phyloP scores from a whole-genome alignment of 2,329 filamentous ascomycete genomes.

The Bisporella sp. region DNA sequence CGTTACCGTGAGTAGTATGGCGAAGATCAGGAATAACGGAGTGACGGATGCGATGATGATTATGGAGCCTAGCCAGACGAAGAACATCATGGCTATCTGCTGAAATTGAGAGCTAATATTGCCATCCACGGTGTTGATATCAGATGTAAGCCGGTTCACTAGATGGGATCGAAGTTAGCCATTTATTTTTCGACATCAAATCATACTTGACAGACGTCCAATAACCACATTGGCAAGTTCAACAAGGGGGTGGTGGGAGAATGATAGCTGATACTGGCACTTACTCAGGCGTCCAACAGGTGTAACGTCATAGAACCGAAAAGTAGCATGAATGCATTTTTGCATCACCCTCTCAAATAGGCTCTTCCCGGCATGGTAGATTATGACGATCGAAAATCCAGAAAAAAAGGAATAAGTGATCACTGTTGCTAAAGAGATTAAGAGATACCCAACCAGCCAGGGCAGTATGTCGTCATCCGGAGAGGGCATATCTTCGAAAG shows the following conservation, averaged over 20 bases:
- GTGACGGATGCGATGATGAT: slow-evolving; percentile 75
- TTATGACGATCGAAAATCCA: slow-evolving; percentile 65
- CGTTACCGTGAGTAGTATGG: slow-evolving; percentile 55
- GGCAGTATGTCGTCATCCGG: slow-evolving; percentile 61
- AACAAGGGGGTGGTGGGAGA: too few species aligned
- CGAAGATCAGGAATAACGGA: slow-evolving; percentile 68
- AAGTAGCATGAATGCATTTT: slow-evolving; percentile 70
- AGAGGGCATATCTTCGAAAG: slow-evolving; percentile 51
- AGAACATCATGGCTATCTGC: slow-evolving; percentile 59
- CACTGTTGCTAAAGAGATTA: slow-evolving; percentile 56
- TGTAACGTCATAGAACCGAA: slow-evolving; percentile 87
- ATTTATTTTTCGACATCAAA: too few species aligned
- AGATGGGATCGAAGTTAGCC: too few species aligned
- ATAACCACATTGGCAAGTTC: too few species aligned
- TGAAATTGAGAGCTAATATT: slow-evolving; percentile 73
- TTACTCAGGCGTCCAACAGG: slow-evolving; percentile 65
- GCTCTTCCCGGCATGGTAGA: slow-evolving; percentile 68
- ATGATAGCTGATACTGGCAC: too few species aligned
- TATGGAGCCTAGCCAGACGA: slow-evolving; percentile 67
- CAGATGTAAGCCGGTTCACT: slow-evolving; percentile 87
- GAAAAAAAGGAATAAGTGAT: slow-evolving; percentile 55
- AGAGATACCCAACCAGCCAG: slow-evolving; percentile 67
- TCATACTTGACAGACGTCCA: too few species aligned
- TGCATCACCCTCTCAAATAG: slow-evolving; percentile 70
- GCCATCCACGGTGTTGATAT: slow-evolving; percentile 84